Evolutionary conservation across 208 protist genomes (phyloP), one percentile per base, ranked within the genome.

Genomic region (Trypanosoma caninum): DNA sequence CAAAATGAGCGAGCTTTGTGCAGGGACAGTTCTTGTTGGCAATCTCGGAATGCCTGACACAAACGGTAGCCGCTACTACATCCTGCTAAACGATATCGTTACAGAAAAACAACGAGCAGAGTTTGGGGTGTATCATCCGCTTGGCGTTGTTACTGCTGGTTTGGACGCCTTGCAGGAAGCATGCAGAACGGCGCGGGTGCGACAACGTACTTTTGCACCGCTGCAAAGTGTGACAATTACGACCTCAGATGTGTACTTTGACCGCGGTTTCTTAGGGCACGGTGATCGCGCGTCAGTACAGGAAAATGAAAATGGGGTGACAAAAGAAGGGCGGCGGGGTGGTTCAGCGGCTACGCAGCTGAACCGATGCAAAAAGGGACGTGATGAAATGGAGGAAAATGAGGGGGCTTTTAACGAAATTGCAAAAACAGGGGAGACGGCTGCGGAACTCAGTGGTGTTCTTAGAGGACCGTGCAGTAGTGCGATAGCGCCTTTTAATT

Each of bases 61-160:
- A 16, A 76, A 90, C 41, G 87, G 69, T 5, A 90, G 87, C 59
- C 82, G 87, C 31, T 93, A 90, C 62, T 87, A 85, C 65, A 69
- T 93, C 25, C 59, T 93, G 13, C 67, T 93, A 4, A 41, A 44
- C 16, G 65, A 82, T 38, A 50, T 78, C 30, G 58, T 30, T n/a
- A 53, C 52, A 16, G 33, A 68, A 2, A 59, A 70, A 44, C 37
- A 78, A 59, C 42, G 22, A 5, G 57, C 63, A 16, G 78, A 82
- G 55, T 72, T 87, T 13, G 11, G 25, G 2, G 55, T 61, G 40
- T 91, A 80, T 40, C 53, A 74, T 11, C 78, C 83, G 18, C 62
- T 93, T 42, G 87, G 87, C 0, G 62, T 82, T 44, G 53, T 93
- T 23, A 81, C 68, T 13, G 50, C 23, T 28, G 87, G 82, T 20